A percentile compares a stretch with the other conserved stretches of the same genome.
Evolutionary conservation across 1,284 basidiomycete genomes (phyloP).

Genomic region (Trichosporon asahii): DNA sequence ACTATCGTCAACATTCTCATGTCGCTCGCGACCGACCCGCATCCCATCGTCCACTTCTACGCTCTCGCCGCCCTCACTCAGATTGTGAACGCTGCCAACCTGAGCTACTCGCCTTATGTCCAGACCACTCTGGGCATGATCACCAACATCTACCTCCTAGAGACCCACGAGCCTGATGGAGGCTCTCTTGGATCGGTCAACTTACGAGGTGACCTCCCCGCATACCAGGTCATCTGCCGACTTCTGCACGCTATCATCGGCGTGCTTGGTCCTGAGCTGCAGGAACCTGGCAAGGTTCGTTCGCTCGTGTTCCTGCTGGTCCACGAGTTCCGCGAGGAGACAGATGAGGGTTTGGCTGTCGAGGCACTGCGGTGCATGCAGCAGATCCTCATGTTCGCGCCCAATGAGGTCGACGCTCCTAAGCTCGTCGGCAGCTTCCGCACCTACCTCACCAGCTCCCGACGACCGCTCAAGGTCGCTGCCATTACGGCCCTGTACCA

Average conservation of each 20-base stretch:
- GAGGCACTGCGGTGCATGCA: constrained; percentile 95
- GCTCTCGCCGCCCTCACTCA: constrained; percentile 78
- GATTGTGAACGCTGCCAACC: constrained; percentile 86
- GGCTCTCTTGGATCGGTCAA: constrained; percentile 81
- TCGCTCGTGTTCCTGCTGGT: constrained; percentile 80
- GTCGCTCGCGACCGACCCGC: constrained; percentile 92
- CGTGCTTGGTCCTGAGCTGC: constrained; percentile 91
- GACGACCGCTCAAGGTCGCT: constrained; percentile 81
- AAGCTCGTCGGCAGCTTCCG: constrained; percentile 71
- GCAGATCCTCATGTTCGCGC: constrained; percentile 93
- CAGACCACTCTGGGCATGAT: constrained; percentile 85
- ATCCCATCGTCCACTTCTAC: constrained; percentile 94
- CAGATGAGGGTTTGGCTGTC: constrained; percentile 81
- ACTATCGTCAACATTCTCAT: constrained; percentile 94
- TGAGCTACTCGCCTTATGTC: constrained; percentile 87
- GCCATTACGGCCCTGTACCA: constrained; percentile 95
- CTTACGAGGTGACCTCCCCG: constrained; percentile 81
- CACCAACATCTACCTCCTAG: constrained; percentile 82
- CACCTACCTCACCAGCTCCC: constrained; percentile 69
- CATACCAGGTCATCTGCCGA: constrained; percentile 85
- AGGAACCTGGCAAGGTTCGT: constrained; percentile 78
- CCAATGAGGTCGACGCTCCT: constrained; percentile 74
- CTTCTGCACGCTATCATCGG: constrained; percentile 90
- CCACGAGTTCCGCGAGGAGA: constrained; percentile 76
- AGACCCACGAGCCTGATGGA: constrained; percentile 91